Evolutionary conservation across 208 protist species (phyloP).

Genomic region (Leishmania lainsoni): DNA sequence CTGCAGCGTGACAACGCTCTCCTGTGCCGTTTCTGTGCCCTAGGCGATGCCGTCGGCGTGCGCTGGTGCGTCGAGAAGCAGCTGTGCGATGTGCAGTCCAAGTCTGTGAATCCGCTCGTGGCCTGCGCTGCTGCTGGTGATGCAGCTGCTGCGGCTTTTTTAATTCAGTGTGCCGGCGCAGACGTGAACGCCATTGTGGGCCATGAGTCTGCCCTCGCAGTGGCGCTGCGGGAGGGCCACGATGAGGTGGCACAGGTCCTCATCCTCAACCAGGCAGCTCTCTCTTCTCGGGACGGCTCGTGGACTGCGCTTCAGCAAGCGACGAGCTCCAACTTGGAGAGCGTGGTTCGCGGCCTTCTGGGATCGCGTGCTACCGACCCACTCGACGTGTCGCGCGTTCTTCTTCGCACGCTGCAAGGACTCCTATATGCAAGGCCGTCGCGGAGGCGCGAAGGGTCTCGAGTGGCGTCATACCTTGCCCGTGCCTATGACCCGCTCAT

Average conservation of each 20-base stretch:
- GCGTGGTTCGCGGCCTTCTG: conserved; percentile 53
- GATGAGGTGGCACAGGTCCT: conserved; percentile 46
- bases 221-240: conserved; percentile 47
- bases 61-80: conserved; percentile 68
- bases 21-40: conserved; percentile 49
- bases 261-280: conserved; percentile 21
- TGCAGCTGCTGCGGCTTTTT: conserved; percentile 42
- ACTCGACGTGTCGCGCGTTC: conserved; percentile 40
- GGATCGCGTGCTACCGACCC: conserved; percentile 30
- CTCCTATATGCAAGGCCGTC: conserved; percentile 17
- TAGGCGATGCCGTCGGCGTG: conserved; percentile 36
- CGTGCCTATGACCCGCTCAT: conserved; percentile 43
- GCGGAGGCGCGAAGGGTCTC: conserved; percentile 9
- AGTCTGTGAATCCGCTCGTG: conserved; percentile 42
- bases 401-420: conserved; percentile 40
- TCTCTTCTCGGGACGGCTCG: conserved; percentile 31
- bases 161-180: conserved; percentile 41
- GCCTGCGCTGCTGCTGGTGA: conserved; percentile 51
- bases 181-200: conserved; percentile 42
- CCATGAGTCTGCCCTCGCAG: conserved; percentile 31
- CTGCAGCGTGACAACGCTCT: conserved; percentile 52
- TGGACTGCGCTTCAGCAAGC: conserved; percentile 61
- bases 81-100: conserved; percentile 39
- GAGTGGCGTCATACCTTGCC: conserved; percentile 36
- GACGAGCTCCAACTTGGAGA: conserved; percentile 36